These are phyloP conservation scores for Kokia cookei DNA, from an alignment of 441 rosid species.

Conservation along the genomic window DNA sequence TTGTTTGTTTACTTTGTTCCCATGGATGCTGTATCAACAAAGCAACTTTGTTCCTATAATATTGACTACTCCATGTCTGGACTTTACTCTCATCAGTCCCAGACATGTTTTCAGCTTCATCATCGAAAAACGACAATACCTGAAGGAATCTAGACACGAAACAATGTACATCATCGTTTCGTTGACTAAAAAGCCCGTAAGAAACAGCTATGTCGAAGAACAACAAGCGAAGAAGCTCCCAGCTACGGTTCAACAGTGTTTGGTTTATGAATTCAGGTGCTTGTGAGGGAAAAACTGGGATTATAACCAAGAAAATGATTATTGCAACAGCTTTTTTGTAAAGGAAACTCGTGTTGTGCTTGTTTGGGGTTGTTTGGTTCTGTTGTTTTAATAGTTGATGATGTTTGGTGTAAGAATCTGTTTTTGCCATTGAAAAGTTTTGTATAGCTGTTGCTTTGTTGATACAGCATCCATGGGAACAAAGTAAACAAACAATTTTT, in stretches of 20 bases:
- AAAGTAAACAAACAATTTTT: too few relatives aligned
- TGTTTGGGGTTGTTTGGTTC: slow-evolving; percentile 38
- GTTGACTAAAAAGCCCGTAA: slow-evolving; percentile 79
- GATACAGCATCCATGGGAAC: too few relatives aligned
- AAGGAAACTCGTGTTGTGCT: slow-evolving; percentile 49
- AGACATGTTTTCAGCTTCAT: slow-evolving; percentile 36
- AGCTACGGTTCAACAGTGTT: slow-evolving; percentile 44
- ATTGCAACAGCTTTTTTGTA: slow-evolving; percentile 62
- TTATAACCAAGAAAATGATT: slow-evolving; percentile 41
- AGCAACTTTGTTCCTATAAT: slow-evolving; percentile 27
- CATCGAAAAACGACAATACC: slow-evolving; percentile 74
- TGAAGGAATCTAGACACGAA: slow-evolving; percentile 73
- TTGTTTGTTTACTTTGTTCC: too few relatives aligned
- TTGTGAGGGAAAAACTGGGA: slow-evolving; percentile 74
- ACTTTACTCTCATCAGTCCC: slow-evolving; percentile 35
- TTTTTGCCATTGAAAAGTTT: slow-evolving; percentile 57
- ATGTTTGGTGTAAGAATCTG: slow-evolving; percentile 27
- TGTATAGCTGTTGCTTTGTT: neutral
- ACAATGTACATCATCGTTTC: slow-evolving; percentile 55
- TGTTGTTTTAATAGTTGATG: slow-evolving; percentile 16
- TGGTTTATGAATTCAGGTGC: slow-evolving; percentile 87
- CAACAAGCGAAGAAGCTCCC: slow-evolving; percentile 89
- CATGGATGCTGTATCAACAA: too few relatives aligned
- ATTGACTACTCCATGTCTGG: slow-evolving; percentile 76
- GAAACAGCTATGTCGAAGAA: slow-evolving; percentile 92